Evolutionary conservation across 75 land plant species (phyloP), one percentile per base, ranked within the genome.

Genomic region (Isoetes taiwanensis): DNA sequence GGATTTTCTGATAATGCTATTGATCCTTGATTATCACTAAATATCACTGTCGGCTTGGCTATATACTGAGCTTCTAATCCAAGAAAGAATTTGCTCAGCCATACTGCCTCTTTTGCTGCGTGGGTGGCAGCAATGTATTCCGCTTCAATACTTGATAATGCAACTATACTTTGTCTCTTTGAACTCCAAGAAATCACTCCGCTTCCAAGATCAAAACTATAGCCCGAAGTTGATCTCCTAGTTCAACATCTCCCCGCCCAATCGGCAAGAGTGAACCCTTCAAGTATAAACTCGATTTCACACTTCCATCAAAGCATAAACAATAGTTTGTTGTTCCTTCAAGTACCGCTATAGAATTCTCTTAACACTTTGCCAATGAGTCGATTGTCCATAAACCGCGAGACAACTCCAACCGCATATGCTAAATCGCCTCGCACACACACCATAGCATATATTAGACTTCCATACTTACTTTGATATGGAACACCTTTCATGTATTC

Each of bases 361-460:
- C n/a, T n/a, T n/a, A n/a, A n/a, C n/a, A n/a, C n/a, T n/a, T n/a
- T n/a, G n/a, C n/a, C n/a, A n/a, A n/a, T n/a, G n/a, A n/a, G n/a
- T n/a, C n/a, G n/a, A n/a, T n/a, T n/a, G n/a, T n/a, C n/a, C n/a
- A n/a, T n/a, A n/a, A n/a, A n/a, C n/a, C n/a, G n/a, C n/a, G n/a
- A n/a, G n/a, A 64, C 12, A 17, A 64, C 30, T 25, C 66, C 61
- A 19, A 66, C 68, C 8, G 0, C 34, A 58, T 30, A 66, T 5
- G 43, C 63, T 39, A 64, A 38, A 24, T 64, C 52, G 2, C 23
- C 56, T 10, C 50, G 11, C 27, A 63, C 52, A 30, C 26, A 43
- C 6, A 69, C 63, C 65, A 69, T 56, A 25, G 59, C 58, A 62
- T 62, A 69, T 52, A 69, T 69, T 19, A 55, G 27, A 41, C 58